These are phyloP conservation scores for Porogramme epimiltina DNA, from an alignment of 1,284 basidiomycete species.

Conservation along the genomic window DNA sequence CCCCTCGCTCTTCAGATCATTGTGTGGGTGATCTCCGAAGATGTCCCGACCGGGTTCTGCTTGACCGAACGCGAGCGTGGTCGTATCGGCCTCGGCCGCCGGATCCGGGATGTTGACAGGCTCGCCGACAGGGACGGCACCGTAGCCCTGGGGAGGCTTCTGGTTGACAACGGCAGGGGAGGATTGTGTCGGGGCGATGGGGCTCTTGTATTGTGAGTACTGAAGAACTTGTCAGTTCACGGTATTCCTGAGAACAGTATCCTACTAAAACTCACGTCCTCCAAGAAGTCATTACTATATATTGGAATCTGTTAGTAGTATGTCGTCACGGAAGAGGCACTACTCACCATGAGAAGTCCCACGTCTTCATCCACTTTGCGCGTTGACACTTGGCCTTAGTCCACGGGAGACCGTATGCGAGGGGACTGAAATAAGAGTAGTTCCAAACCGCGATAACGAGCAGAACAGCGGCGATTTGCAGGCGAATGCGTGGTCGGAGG, in stretches of 20 bases:
- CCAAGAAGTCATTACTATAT: conserved; percentile 61
- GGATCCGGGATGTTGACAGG: conserved; percentile 22
- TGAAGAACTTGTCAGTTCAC: too few relatives aligned
- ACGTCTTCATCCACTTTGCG: conserved; percentile 87
- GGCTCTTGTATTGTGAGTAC: conserved; percentile 54
- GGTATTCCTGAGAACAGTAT: too few relatives aligned
- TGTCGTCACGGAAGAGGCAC: not conserved
- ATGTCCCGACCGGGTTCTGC: conserved; percentile 71
- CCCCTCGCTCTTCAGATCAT: conserved; percentile 22
- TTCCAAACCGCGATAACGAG: conserved; percentile 77
- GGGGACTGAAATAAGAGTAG: conserved; percentile 80
- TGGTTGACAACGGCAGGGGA: conserved; percentile 35
- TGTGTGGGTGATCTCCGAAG: conserved; percentile 47
- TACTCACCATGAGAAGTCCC: conserved; percentile 95
- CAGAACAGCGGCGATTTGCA: conserved; percentile 80
- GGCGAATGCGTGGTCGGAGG: conserved; percentile 73
- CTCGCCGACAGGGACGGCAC: conserved; percentile 47
- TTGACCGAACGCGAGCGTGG: conserved; percentile 47
- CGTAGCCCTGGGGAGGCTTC: conserved; percentile 35
- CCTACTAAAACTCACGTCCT: conserved; percentile 65
- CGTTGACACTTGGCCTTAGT: conserved; percentile 78
- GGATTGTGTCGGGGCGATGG: conserved; percentile 41
- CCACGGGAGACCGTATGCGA: conserved; percentile 89
- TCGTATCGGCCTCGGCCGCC: conserved; percentile 32
- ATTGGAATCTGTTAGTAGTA: not conserved